Base-by-base conservation (phyloP, 2,329 filamentous ascomycete species). In the Daldinia sp. region DNA sequence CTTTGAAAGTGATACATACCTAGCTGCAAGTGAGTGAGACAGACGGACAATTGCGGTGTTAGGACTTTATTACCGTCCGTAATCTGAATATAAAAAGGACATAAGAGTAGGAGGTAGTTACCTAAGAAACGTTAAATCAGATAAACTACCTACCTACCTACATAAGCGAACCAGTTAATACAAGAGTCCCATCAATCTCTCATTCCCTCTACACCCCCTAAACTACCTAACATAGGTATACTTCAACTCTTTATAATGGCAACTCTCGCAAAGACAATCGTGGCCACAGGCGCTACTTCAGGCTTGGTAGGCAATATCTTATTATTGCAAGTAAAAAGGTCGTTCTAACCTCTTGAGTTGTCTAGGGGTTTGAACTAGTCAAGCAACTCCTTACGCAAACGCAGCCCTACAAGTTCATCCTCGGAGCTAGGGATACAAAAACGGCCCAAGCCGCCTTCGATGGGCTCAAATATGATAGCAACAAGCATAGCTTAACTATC, bases 331-430 rank as follows among this genome's bases (percentile, higher is more conserved):
- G 33, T 35, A 28, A 26, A n/a, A 41, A 1, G 10, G 18, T n/a
- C 0, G n/a, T 60, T 58, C 50, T 60, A 35, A 61, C 48, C 51
- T 55, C 61, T 18, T 30, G 18, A 51, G 28, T 18, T 35, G n/a
- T 13, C 7, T 56, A 87, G 85, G 85, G 85, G 12, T 83, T 87
- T 60, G 85, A 87, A 72, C 80, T 81, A n/a, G 78, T 86, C 60
- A 85, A 85, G 71, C 84, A 86, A 71, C 81, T 87, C 28, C 81
- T 87, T 6, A 72, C 77, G 15, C 79, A 83, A 53, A 64, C 78
- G 0, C 81, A 85, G 69, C 79, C 84, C 0, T 85, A 86, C 75
- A 81, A 75, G 15, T 76, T 86, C 70, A 82, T 87, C 50, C 78
- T 87, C 9, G 85, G 85, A 9, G 85, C 82, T 2, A 79, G 85